Base-by-base conservation (phyloP, 1,139 yeast genomes). In the Kodamaea arcana region DNA sequence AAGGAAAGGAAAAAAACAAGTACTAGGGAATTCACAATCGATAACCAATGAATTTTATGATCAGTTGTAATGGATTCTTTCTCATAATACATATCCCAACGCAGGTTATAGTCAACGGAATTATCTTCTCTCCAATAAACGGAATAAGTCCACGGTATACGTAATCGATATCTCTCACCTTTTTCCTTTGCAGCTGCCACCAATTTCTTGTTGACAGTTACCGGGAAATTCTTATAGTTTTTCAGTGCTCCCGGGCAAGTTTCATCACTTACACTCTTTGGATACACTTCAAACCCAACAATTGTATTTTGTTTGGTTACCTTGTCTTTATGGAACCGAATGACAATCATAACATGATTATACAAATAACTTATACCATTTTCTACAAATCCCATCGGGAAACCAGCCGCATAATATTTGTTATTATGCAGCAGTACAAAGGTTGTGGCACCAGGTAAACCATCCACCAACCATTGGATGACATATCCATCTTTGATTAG, bases 271-370 rank as follows among this genome's bases (percentile, higher is more conserved):
- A 85, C 90, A 37, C 94, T 82, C 55, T 79, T 82, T 9, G 96
- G 96, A 51, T 87, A 87, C 7, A 86, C 87, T 60, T 88, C 97
- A 48, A 87, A 85, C 0, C 95, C 97, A 15, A 87, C 95, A 47
- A 88, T 84, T 2, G 84, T 73, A 45, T 72, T 65, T 34, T 64
- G 56, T 3, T 71, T 71, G 14, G 58, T 50, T 8, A 45, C 62
- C 51, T 46, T 44, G 22, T 80, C 82, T 20, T 69, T 66, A 45
- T 87, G 83, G 58, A 80, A 84, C 49, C 95, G 71, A 30, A 88
- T 69, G 15, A 87, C 92, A 41, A 88, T 53, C 80, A 83, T 82
- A 9, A 83, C 79, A 54, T 88, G 96, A 54, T 86, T 88, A 56
- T 87, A 78, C 25, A 87, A 46, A 51, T 77, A 83, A 9, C 80